Percentiles rank a stretch among this genome's conserved stretches.
Evolutionary conservation across 805 yeast genomes (phyloP).

Genomic region (Kluyveromyces wickerhamii): DNA sequence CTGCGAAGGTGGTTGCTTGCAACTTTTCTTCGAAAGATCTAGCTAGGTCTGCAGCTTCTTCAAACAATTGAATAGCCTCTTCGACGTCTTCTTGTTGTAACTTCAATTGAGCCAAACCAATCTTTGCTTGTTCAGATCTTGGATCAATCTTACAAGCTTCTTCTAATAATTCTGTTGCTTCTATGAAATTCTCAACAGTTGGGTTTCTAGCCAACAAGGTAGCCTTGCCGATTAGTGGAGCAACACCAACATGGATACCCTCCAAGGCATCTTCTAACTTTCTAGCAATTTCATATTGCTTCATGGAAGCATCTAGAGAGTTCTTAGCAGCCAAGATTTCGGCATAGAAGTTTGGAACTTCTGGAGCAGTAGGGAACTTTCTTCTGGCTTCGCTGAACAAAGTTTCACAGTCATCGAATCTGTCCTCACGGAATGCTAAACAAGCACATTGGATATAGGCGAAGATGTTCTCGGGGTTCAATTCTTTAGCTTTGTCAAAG

Average conservation of each 20-base stretch:
- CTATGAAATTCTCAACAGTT: slow-evolving; percentile 36
- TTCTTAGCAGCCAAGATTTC: slow-evolving; percentile 83
- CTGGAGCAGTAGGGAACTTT: slow-evolving; percentile 80
- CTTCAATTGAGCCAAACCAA: slow-evolving; percentile 86
- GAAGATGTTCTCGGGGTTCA: slow-evolving; percentile 69
- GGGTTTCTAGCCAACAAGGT: slow-evolving; percentile 54
- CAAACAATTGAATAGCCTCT: slow-evolving; percentile 75
- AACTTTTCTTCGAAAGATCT: slow-evolving; percentile 81
- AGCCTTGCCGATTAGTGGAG: slow-evolving; percentile 87
- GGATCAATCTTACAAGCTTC: slow-evolving; percentile 81
- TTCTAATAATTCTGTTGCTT: slow-evolving; percentile 58
- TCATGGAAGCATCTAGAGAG: slow-evolving; percentile 61
- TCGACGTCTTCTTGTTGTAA: slow-evolving; percentile 75
- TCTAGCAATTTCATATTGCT: slow-evolving; percentile 80
- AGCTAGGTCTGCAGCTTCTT: slow-evolving; percentile 72
- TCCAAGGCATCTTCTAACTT: slow-evolving; percentile 68
- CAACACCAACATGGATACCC: slow-evolving; percentile 71
- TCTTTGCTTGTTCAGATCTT: slow-evolving; percentile 78
- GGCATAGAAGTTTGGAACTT: slow-evolving; percentile 91
- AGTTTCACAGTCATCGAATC: slow-evolving; percentile 48
- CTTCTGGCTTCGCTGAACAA: slow-evolving; percentile 61
- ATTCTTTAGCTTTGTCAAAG: slow-evolving; percentile 67
- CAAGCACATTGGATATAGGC: slow-evolving; percentile 92
- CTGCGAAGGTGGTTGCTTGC: slow-evolving; percentile 86
- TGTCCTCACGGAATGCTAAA: slow-evolving; percentile 67